Percentiles rank a stretch among this genome's conserved stretches.
phyloP scores from a whole-genome alignment of 1,284 basidiomycete genomes.

The Rhizoctonia solani region DNA sequence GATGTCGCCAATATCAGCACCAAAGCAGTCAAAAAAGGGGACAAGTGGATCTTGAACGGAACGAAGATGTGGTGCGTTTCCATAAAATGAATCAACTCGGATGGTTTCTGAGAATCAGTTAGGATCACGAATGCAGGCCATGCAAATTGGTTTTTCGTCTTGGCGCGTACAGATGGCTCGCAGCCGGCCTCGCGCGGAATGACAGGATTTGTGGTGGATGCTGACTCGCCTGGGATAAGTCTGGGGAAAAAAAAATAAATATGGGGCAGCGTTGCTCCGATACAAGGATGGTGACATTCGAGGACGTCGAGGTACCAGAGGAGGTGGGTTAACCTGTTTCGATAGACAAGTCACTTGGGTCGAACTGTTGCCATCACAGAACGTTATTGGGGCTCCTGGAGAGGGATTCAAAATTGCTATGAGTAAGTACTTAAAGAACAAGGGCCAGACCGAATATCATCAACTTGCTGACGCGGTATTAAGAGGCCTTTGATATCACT shows the following conservation, averaged over 20 bases:
- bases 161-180: slow-evolving; percentile 54
- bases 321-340: slow-evolving; percentile 36
- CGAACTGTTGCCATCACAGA: slow-evolving; percentile 41
- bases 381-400: slow-evolving; percentile 54
- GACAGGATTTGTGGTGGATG: slow-evolving; percentile 60
- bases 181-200: slow-evolving; percentile 53
- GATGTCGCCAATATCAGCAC: slow-evolving; percentile 56
- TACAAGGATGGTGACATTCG: slow-evolving; percentile 58
- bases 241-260: slow-evolving; percentile 59
- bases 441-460: neutral
- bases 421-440: slow-evolving; percentile 28
- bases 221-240: slow-evolving; percentile 51
- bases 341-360: neutral
- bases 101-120: neutral
- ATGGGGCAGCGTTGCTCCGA: slow-evolving; percentile 62
- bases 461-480: slow-evolving; percentile 35
- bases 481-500: slow-evolving; percentile 59
- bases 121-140: slow-evolving; percentile 54
- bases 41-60: slow-evolving; percentile 54
- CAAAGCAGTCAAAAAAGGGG: slow-evolving; percentile 54
- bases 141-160: slow-evolving; percentile 58
- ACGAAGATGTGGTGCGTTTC: slow-evolving; percentile 54
- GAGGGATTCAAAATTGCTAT: slow-evolving; percentile 55
- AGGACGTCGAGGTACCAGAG: slow-evolving; percentile 53
- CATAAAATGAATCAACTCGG: neutral